Conservation (phyloP, 225 moss, liverwort and hornwort genomes). For the Polytrichum formosum region DNA sequence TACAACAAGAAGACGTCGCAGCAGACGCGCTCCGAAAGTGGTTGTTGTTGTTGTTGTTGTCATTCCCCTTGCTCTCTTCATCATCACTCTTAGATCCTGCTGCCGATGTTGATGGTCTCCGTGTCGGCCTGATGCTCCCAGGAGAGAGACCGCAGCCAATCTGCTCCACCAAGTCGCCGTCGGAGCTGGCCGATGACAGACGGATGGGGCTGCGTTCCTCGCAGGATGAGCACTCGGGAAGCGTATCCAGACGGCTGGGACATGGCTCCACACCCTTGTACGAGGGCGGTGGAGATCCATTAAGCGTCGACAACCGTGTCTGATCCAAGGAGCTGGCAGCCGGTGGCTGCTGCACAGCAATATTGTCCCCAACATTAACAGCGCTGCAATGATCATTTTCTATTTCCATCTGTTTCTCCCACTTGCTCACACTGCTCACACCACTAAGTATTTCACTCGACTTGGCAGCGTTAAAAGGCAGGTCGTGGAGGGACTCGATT, state of each 20-base stretch:
- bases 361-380: too few species aligned
- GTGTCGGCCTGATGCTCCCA: not conserved
- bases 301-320: too few species aligned
- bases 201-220: slow-evolving; percentile 5
- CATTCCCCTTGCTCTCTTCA: not conserved
- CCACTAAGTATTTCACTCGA: too few species aligned
- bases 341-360: too few species aligned
- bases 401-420: too few species aligned
- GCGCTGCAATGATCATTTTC: too few species aligned
- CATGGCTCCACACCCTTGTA: not conserved
- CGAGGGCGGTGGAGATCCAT: too few species aligned
- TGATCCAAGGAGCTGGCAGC: too few species aligned
- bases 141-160: not conserved
- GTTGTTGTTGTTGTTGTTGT: not conserved
- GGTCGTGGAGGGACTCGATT: too few species aligned
- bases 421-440: too few species aligned
- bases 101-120: not conserved
- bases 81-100: not conserved
- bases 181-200: not conserved
- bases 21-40: too few species aligned
- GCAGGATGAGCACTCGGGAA: slow-evolving; percentile 11
- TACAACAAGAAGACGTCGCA: not conserved
- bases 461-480: too few species aligned
- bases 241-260: slow-evolving; percentile 5
- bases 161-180: not conserved